Percentiles rank a stretch among this genome's conserved stretches.
phyloP scores from a whole-genome alignment of 2,329 filamentous ascomycete genomes.

The Plectosphaerella cucumerina region DNA sequence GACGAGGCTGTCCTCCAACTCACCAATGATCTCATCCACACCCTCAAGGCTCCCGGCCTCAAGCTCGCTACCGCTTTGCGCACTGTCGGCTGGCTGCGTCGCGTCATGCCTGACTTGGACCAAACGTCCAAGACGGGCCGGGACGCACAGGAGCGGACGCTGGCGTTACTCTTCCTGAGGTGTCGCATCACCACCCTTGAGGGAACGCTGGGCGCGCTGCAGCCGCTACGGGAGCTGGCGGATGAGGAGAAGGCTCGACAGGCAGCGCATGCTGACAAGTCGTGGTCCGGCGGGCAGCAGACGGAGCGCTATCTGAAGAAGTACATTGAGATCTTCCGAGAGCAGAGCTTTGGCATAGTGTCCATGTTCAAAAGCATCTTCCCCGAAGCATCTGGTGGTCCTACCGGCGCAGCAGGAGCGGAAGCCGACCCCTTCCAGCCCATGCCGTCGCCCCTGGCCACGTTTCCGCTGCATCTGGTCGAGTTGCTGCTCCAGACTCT shows the following conservation, averaged over 20 bases:
- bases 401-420: constrained; percentile 10
- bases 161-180: constrained; percentile 82
- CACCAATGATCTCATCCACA: constrained; percentile 76
- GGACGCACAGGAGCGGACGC: constrained; percentile 53
- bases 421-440: constrained; percentile 43
- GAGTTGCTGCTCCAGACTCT: constrained; percentile 76
- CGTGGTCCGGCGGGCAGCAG: constrained; percentile 75
- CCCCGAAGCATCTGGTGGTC: constrained; percentile 32
- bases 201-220: constrained; percentile 74
- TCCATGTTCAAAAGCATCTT: constrained; percentile 94
- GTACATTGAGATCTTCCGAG: constrained; percentile 95
- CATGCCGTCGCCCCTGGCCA: constrained; percentile 72
- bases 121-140: constrained; percentile 11
- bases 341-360: constrained; percentile 94
- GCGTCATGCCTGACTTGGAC: constrained; percentile 74
- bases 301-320: constrained; percentile 92
- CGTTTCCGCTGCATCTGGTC: constrained; percentile 80
- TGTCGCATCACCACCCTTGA: constrained; percentile 79
- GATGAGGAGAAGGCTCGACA: constrained; percentile 65
- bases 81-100: constrained; percentile 84
- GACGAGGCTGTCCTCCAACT: constrained; percentile 86
- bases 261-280: constrained; percentile 26
- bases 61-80: constrained; percentile 89
- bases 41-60: constrained; percentile 71
- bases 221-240: constrained; percentile 81